These are phyloP conservation scores for Nakaseomyces sp. DNA, from an alignment of 1,139 yeast species.

Conservation along the genomic window DNA sequence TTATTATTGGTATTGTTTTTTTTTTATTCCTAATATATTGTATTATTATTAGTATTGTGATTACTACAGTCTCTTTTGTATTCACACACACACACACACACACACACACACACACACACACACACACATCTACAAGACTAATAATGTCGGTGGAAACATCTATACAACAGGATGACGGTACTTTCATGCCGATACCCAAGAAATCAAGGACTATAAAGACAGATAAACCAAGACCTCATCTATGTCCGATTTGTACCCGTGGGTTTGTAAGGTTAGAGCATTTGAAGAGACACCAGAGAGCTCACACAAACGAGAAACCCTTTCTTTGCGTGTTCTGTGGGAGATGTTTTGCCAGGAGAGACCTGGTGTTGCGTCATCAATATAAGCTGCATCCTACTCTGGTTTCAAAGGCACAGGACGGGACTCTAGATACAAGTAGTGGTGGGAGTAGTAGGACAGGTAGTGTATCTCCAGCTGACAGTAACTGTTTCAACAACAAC, in stretches of 20 bases:
- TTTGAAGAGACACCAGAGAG: constrained; percentile 83
- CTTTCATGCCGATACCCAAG: constrained; percentile 63
- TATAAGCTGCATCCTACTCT: constrained; percentile 77
- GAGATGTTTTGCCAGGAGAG: constrained; percentile 87
- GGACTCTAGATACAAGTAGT: constrained; percentile 10
- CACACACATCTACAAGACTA: too few relatives aligned
- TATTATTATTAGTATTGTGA: too few relatives aligned
- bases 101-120: too few relatives aligned
- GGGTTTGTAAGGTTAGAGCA: constrained; percentile 95
- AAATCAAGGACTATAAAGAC: constrained; percentile 78
- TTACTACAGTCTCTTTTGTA: too few relatives aligned
- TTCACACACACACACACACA: too few relatives aligned
- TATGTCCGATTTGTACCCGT: constrained; percentile 84
- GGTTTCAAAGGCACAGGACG: constrained; percentile 17
- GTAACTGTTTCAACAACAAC: too few relatives aligned
- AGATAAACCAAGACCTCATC: constrained; percentile 85
- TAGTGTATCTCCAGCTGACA: constrained; percentile 8
- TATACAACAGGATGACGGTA: neutral
- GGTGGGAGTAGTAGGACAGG: constrained; percentile 5
- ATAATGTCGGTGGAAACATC: constrained; percentile 4
- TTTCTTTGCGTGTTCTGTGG: constrained; percentile 96
- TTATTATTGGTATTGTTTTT: neutral
- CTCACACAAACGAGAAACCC: constrained; percentile 95
- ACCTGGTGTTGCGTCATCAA: constrained; percentile 83
- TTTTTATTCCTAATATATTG: too few relatives aligned